Evolutionary conservation across 768 basidiomycete genomes (phyloP).

Genomic region (Rhodotorula diobovata): DNA sequence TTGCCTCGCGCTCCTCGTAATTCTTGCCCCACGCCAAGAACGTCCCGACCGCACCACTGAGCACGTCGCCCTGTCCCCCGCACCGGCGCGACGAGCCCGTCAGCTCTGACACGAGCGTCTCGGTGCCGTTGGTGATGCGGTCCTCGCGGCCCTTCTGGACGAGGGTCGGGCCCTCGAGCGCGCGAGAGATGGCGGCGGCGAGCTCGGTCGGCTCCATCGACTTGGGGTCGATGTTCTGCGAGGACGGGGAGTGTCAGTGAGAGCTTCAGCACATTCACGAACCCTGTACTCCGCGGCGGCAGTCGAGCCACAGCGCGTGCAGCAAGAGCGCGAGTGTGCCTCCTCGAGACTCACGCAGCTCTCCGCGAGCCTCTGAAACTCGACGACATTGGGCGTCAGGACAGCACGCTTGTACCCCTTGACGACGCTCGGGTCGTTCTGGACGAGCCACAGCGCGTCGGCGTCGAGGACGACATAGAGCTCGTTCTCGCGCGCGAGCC

Average conservation of each 20-base stretch:
- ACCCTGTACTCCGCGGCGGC: not conserved
- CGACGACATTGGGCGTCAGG: slow-evolving; percentile 88
- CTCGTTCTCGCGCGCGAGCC: slow-evolving; percentile 64
- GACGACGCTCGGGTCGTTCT: slow-evolving; percentile 67
- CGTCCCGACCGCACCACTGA: slow-evolving; percentile 80
- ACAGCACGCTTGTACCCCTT: slow-evolving; percentile 81
- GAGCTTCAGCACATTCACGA: not conserved
- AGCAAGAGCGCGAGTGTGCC: no score
- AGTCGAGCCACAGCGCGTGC: no score
- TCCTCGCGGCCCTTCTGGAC: slow-evolving; percentile 82
- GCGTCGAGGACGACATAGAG: slow-evolving; percentile 94
- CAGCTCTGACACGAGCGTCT: slow-evolving; percentile 62
- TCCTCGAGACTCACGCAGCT: slow-evolving; percentile 62
- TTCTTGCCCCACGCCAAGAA: slow-evolving; percentile 93
- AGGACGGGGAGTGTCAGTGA: not conserved
- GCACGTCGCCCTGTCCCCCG: slow-evolving; percentile 92
- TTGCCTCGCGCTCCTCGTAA: slow-evolving; percentile 74
- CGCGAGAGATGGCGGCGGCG: slow-evolving; percentile 67
- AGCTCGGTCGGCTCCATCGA: slow-evolving; percentile 48
- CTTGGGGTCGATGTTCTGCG: slow-evolving; percentile 48
- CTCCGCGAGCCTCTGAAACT: slow-evolving; percentile 80
- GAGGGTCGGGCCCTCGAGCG: slow-evolving; percentile 80
- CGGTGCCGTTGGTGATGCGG: slow-evolving; percentile 66
- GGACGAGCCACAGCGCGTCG: slow-evolving; percentile 79
- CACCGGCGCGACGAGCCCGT: slow-evolving; percentile 84